Evolutionary conservation across 1,284 basidiomycete species (phyloP), one percentile per base, ranked within the genome.

Genomic region (Trametes pubescens): DNA sequence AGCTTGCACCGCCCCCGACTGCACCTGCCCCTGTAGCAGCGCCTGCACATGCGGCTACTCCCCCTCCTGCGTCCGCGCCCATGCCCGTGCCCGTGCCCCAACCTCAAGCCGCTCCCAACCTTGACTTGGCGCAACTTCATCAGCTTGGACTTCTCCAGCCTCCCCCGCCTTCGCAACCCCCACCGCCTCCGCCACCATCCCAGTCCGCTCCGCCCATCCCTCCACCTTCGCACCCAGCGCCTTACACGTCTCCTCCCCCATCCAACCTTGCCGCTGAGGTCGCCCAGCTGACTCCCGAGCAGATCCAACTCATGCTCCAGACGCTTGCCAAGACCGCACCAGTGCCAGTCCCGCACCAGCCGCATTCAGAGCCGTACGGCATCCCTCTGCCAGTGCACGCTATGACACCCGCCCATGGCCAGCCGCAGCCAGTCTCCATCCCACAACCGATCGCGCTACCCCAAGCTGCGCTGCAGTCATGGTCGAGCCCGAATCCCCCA

Each of bases 251-350:
- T n/a, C 29, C 61, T 13, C 32, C 57, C 4, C 51, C 51, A 55
- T 16, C 55, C 48, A 55, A 67, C 37, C 71, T 84, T 26, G 81
- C 81, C 22, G 79, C 81, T 8, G 82, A 85, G 69, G 81, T 88
- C 8, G 84, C 86, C 0, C 78, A 85, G 9, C 78, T 88, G 29
- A 87, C 86, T 1, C 86, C 85, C 0, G 87, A 87, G 59, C 87
- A 89, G 72, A 82, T 89, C 26, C 84, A 86, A 61, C 75, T 80
- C 26, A 81, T 89, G 72, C 73, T 89, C 29, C 81, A 81, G 44
- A 78, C 84, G 0, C 75, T 88, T 2, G 22, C 73, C 73, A 38
- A 68, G 63, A 35, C 60, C 9, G 29, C 37, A 9, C 59, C 59
- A 1, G 38, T 22, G 18, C 59, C 58, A 44, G 34, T 44, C 65